Evolutionary conservation across 805 yeast genomes (phyloP), one percentile per base, ranked within the genome.

Genomic region (Gaillardinia entomophila): DNA sequence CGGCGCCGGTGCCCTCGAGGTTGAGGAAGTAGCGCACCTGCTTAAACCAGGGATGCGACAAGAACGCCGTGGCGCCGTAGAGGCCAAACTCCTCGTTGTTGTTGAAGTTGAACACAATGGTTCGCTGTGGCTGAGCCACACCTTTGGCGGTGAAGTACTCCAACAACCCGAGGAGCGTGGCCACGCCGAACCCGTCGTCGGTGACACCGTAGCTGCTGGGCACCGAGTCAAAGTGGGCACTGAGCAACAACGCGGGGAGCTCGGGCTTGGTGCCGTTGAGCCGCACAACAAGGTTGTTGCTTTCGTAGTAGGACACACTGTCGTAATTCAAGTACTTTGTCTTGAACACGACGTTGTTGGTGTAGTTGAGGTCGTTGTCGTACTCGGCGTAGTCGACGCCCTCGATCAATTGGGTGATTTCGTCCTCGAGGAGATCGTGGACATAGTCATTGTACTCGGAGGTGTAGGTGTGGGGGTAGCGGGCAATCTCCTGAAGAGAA

Each of bases 1-100:
- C 96, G 1, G 92, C 82, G 2, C 96, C 96, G 0, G 96, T 85
- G 12, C 96, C 96, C 62, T 88, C 97, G 41, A 88, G 61, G 52
- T 89, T 89, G 42, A 88, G 66, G 36, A 89, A 82, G 48, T 72
- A 81, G 26, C 62, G 63, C 2, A 82, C 77, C 12, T 73, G 54
- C 25, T 68, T 56, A 15, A 75, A 66, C 90, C 94, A 83, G 12
- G 82, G 79, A 52, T 87, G 95, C 20, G 70, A 53, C 33, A 83
- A 57, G 45, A 86, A 87, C 0, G 82, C 72, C 28, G 70, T 68
- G 0, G 96, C 95, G 3, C 97, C 97, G 34, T 79, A 60, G 19
- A 89, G 65, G 0, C 95, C 95, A 55, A 85, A 82, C 49, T 88
- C 97, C 53, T 88, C 97, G 51, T 87, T 75, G 53, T 88, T 83